A percentile compares a stretch with the other conserved stretches of the same genome.
phyloP scores from a whole-genome alignment of 192 early-diverging fungal species.

The Backusella parvicylindrica region DNA sequence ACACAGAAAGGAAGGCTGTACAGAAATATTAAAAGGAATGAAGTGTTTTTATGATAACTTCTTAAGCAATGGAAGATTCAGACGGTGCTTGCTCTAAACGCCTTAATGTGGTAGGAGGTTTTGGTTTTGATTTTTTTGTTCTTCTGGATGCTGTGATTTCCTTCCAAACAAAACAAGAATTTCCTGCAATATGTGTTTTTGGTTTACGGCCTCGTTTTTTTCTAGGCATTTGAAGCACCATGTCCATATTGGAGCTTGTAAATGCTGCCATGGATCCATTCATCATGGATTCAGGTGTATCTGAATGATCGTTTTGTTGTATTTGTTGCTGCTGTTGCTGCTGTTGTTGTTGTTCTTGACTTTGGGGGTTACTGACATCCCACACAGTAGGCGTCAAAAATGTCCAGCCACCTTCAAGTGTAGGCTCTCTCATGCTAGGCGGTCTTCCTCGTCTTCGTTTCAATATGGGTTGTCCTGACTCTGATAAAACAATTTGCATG shows the following conservation, averaged over 20 bases:
- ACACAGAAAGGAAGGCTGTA: conserved; percentile 2
- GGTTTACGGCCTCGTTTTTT: conserved; percentile 40
- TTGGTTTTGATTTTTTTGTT: background rate
- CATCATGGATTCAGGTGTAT: conserved; percentile 9
- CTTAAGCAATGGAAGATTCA: background rate
- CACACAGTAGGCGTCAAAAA: conserved; percentile 32
- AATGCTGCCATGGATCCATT: conserved; percentile 30
- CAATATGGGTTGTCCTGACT: conserved; percentile 16
- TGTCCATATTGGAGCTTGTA: conserved; percentile 33
- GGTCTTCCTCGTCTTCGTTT: conserved; percentile 24
- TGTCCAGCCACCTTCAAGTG: conserved; percentile 27
- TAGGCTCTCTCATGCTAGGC: conserved; percentile 14
- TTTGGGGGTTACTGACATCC: conserved; percentile 14
- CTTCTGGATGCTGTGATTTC: conserved; percentile 15
- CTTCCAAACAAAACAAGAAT: conserved; percentile 42
- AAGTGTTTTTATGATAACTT: background rate
- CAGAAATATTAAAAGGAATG: background rate
- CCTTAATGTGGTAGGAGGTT: background rate
- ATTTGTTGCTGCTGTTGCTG: background rate
- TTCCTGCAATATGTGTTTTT: conserved; percentile 37
- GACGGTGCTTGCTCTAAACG: conserved; percentile 2
- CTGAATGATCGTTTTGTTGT: background rate
- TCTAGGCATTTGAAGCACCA: conserved; percentile 32
- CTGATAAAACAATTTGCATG: conserved; percentile 16
- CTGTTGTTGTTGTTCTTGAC: conserved; percentile 1